Evolutionary conservation across 352 stramenopile species (phyloP).

Genomic region (Pythium biforme): DNA sequence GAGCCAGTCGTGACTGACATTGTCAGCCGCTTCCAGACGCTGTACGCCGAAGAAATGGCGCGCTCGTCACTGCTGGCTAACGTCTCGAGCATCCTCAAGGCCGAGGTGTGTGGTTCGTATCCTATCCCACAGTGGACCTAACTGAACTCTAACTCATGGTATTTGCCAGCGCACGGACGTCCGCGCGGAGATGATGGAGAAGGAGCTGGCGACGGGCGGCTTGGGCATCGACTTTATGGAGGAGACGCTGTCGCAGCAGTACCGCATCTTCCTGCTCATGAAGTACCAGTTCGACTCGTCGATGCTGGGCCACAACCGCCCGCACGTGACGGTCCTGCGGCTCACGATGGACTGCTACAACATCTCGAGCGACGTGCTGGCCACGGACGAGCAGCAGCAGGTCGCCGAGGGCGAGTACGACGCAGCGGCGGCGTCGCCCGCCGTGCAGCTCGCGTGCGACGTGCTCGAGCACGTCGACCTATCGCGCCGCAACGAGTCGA

Average conservation of each 20-base stretch:
- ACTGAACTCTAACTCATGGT: too few species aligned
- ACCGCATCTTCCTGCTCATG: conserved; percentile 49
- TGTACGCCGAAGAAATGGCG: conserved; percentile 50
- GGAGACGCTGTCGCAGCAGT: conserved; percentile 42
- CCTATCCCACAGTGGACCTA: too few species aligned
- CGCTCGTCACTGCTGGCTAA: conserved; percentile 41
- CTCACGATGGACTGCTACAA: conserved; percentile 67
- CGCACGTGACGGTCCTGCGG: conserved; percentile 53
- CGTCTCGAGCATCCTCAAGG: conserved; percentile 50
- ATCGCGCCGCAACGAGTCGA: conserved; percentile 45
- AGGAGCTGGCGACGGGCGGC: conserved; percentile 34
- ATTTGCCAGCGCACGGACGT: conserved; percentile 32
- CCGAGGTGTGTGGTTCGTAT: too few species aligned
- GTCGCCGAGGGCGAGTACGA: conserved; percentile 16
- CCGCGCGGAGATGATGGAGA: conserved; percentile 39
- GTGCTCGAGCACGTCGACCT: conserved; percentile 59
- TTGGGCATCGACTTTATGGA: conserved; percentile 41
- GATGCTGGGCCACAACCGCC: conserved; percentile 50
- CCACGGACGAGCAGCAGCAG: conserved; percentile 3
- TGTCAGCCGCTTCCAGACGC: conserved; percentile 45
- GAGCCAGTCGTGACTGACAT: conserved; percentile 36
- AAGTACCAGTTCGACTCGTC: conserved; percentile 58
- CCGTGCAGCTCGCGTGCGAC: conserved; percentile 36
- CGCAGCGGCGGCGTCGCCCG: background rate
- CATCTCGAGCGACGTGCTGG: conserved; percentile 15